Conservation (phyloP, 2,329 filamentous ascomycete species). For the Sclerotiophoma versabilis region DNA sequence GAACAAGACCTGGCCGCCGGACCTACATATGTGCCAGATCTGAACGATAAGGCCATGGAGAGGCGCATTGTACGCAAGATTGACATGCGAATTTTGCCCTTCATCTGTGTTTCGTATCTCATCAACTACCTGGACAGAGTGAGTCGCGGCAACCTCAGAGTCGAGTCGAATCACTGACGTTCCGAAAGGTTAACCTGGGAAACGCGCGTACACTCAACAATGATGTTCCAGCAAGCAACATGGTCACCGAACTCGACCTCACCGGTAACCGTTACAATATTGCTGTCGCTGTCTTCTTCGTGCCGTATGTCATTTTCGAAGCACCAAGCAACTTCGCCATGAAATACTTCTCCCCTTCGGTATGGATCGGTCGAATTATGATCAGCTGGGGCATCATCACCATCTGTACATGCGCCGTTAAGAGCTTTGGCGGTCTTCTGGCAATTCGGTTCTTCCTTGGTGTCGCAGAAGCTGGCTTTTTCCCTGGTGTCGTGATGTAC, state of each 20-base stretch:
- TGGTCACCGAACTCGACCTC: constrained; percentile 25
- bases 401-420: constrained; percentile 70
- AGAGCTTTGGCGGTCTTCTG: constrained; percentile 64
- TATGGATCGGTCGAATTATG: constrained; percentile 67
- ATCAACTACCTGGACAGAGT: constrained; percentile 31
- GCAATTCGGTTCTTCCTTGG: constrained; percentile 66
- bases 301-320: constrained; percentile 66
- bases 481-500: constrained; percentile 72
- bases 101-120: constrained; percentile 31
- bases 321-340: constrained; percentile 62
- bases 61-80: constrained; percentile 30
- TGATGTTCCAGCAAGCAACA: constrained; percentile 23
- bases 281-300: constrained; percentile 46
- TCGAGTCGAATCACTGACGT: not conserved
- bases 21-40: constrained; percentile 21
- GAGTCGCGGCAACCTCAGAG: not conserved
- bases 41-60: constrained; percentile 31
- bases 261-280: constrained; percentile 28
- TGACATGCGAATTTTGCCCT: constrained; percentile 27
- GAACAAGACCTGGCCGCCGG: constrained; percentile 19
- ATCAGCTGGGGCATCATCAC: constrained; percentile 71
- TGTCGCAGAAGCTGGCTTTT: constrained; percentile 72
- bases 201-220: constrained; percentile 33
- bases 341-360: constrained; percentile 45
- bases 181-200: constrained; percentile 27